Evolutionary conservation across 768 basidiomycete species (phyloP).

Genomic region (Boletus rufocinnamomeus): DNA sequence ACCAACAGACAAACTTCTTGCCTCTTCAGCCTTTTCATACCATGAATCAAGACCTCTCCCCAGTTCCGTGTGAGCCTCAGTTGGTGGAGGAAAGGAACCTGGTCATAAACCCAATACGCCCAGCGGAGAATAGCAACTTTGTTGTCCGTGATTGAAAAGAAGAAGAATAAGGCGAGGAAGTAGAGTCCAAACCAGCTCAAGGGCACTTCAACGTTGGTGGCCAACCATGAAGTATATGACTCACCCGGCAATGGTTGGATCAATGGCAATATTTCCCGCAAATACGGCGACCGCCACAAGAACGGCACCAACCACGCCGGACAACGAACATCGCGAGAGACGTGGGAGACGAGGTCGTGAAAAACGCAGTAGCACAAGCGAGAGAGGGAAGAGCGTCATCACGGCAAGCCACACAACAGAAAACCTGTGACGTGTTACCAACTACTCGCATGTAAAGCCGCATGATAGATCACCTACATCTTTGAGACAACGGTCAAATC

Average conservation of each 20-base stretch:
- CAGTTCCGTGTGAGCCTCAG: conserved; percentile 40
- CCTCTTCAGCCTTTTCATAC: conserved; percentile 48
- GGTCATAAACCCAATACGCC: conserved; percentile 66
- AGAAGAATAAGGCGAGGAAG: conserved; percentile 46
- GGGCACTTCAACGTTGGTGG: neutral
- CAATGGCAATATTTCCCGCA: conserved; percentile 60
- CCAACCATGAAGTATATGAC: conserved; percentile 16
- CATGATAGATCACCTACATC: conserved; percentile 42
- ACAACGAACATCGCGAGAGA: conserved; percentile 40
- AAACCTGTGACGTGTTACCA: conserved; percentile 46
- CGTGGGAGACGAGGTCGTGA: conserved; percentile 62
- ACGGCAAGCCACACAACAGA: conserved; percentile 66
- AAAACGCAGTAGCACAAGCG: conserved; percentile 61
- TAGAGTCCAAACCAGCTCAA: conserved; percentile 65
- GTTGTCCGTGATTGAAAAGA: conserved; percentile 54
- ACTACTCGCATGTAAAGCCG: neutral
- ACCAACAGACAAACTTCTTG: conserved; percentile 63
- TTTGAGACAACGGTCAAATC: conserved; percentile 55
- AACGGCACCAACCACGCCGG: conserved; percentile 44
- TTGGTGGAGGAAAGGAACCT: conserved; percentile 50
- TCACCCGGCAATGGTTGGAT: conserved; percentile 57
- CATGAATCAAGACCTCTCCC: conserved; percentile 44
- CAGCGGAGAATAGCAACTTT: conserved; percentile 55
- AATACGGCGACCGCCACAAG: conserved; percentile 46
- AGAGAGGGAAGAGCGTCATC: conserved; percentile 64